Conservation (phyloP, 192 early-diverging fungal genomes). For the Coemansia sp. region DNA sequence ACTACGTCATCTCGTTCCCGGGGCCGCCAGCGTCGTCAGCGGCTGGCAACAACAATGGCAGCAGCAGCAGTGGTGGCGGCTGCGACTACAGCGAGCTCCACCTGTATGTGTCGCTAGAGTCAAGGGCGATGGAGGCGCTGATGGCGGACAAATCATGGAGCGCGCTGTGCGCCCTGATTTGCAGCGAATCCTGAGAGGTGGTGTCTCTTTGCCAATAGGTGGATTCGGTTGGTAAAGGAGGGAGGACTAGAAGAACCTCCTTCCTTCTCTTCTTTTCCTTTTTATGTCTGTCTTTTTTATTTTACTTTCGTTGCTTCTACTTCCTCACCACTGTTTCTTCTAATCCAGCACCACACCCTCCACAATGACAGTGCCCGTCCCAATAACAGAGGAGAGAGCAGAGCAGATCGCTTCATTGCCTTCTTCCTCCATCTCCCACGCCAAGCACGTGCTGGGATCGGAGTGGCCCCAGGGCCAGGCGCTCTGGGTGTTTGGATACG, state of each 20-base stretch:
- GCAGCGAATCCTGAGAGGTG: conserved; percentile 17
- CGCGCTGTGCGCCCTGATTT: conserved; percentile 22
- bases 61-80: too few species aligned
- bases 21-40: conserved; percentile 23
- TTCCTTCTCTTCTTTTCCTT: not conserved
- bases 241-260: too few species aligned
- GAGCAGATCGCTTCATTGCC: not conserved
- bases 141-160: conserved; percentile 23
- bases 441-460: conserved; percentile 13
- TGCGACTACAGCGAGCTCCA: conserved; percentile 26
- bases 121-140: conserved; percentile 37
- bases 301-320: conserved; percentile 8
- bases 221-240: too few species aligned
- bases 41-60: not conserved
- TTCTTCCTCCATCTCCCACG: not conserved
- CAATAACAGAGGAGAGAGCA: not conserved
- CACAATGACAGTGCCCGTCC: conserved; percentile 15
- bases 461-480: conserved; percentile 31
- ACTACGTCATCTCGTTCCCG: conserved; percentile 50
- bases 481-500: conserved; percentile 72
- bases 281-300: conserved; percentile 9
- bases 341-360: not conserved
- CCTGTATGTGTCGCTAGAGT: conserved; percentile 43
- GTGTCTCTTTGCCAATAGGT: too few species aligned
- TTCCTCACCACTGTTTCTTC: not conserved